Conservation (phyloP, 805 yeast genomes). For the Monosporozyma unispora region DNA sequence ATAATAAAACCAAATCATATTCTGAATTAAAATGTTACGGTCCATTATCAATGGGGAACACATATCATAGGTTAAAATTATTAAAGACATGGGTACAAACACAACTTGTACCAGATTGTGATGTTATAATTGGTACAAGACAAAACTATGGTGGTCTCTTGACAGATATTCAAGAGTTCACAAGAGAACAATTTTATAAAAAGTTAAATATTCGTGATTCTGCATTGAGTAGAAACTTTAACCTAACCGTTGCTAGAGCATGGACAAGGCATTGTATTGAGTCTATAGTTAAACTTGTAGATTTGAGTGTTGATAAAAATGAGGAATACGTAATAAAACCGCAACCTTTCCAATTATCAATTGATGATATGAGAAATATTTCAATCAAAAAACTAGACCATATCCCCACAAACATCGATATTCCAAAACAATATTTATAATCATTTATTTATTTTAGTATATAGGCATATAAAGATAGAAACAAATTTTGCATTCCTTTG, state of each 20-base stretch:
- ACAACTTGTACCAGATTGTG: constrained; percentile 20
- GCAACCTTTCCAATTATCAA: constrained; percentile 14
- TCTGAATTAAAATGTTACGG: constrained; percentile 28
- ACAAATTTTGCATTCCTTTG: not conserved
- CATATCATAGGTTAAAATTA: constrained; percentile 23
- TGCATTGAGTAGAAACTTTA: constrained; percentile 10
- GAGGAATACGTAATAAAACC: constrained; percentile 2
- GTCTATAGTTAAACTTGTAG: constrained; percentile 12
- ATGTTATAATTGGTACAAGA: constrained; percentile 25
- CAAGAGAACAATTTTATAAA: constrained; percentile 14
- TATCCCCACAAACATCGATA: constrained; percentile 11
- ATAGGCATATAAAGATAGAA: not conserved
- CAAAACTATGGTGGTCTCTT: constrained; percentile 19
- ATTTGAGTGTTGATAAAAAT: constrained; percentile 1
- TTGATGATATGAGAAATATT: constrained; percentile 11
- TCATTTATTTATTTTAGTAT: not conserved
- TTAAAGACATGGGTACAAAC: constrained; percentile 30
- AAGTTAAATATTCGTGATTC: constrained; percentile 13
- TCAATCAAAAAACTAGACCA: constrained; percentile 6
- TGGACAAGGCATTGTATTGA: constrained; percentile 22
- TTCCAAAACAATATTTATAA: not conserved
- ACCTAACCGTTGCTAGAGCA: constrained; percentile 19
- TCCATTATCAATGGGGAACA: constrained; percentile 14
- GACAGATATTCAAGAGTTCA: constrained; percentile 17
- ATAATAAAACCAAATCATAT: constrained; percentile 12